A percentile compares a stretch with the other conserved stretches of the same genome.
phyloP scores from a whole-genome alignment of 2,329 filamentous ascomycete species.

The Colletotrichum abscissum region DNA sequence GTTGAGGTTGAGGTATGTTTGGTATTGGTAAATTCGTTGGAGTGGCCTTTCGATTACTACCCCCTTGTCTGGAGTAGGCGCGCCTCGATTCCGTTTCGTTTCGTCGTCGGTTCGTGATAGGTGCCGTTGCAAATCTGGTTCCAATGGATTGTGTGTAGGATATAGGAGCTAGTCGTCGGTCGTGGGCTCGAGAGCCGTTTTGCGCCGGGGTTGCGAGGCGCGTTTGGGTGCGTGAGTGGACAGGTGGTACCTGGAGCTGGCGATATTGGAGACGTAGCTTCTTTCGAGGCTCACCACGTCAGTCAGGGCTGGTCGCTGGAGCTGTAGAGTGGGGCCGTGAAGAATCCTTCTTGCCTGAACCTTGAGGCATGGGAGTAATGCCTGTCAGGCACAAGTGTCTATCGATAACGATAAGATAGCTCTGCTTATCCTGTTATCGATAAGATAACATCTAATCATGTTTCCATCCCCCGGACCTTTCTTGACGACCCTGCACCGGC shows the following conservation, averaged over 20 bases:
- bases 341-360: background rate
- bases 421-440: background rate
- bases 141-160: background rate
- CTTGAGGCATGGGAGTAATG: background rate
- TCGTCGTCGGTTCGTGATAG: background rate
- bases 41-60: no score
- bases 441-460: no score
- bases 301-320: slow-evolving; percentile 20
- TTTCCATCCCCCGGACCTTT: background rate
- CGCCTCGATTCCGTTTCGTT: background rate
- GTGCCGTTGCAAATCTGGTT: background rate
- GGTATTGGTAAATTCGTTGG: background rate
- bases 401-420: background rate
- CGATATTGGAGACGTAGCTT: slow-evolving; percentile 34
- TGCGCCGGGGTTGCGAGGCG: slow-evolving; percentile 21
- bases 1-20: no score
- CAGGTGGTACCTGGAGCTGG: slow-evolving; percentile 26
- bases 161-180: background rate
- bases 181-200: background rate
- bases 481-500: background rate
- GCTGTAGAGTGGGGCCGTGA: slow-evolving; percentile 12
- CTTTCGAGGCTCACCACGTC: slow-evolving; percentile 33
- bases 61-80: background rate
- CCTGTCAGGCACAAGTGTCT: background rate
- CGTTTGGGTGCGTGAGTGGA: slow-evolving; percentile 23